phyloP scores from a whole-genome alignment of 495 filamentous ascomycete genomes.

The Aspergillus conjunctus region DNA sequence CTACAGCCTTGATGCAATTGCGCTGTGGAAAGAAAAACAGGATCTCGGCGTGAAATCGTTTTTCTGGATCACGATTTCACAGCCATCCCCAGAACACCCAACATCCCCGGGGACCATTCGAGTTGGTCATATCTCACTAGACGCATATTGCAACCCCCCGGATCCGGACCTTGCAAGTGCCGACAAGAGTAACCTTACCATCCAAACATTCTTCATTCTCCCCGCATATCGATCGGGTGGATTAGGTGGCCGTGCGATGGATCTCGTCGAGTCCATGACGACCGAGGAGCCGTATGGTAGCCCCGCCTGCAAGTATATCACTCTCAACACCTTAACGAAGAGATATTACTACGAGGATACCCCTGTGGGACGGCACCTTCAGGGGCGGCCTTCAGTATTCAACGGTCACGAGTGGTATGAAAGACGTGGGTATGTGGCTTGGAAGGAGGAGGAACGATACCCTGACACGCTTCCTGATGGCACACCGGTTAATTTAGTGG shows the following conservation, averaged over 20 bases:
- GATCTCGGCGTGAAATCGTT: slow-evolving; percentile 27
- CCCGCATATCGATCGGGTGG: slow-evolving; percentile 24
- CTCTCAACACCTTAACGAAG: slow-evolving; percentile 32
- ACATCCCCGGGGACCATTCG: slow-evolving; percentile 9
- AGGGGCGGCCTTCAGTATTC: slow-evolving; percentile 21
- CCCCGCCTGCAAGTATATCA: slow-evolving; percentile 24
- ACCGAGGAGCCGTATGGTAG: slow-evolving; percentile 27
- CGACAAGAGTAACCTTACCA: slow-evolving; percentile 24
- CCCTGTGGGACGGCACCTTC: slow-evolving; percentile 23
- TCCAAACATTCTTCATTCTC: slow-evolving; percentile 31
- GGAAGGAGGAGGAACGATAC: slow-evolving; percentile 33
- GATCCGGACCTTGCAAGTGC: slow-evolving; percentile 24
- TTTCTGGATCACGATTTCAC: slow-evolving; percentile 29
- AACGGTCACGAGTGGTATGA: slow-evolving; percentile 39
- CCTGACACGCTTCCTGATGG: slow-evolving; percentile 23
- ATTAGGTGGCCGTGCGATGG: slow-evolving; percentile 26
- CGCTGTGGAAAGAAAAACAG: slow-evolving; percentile 23
- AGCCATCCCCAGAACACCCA: background rate
- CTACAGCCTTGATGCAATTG: slow-evolving; percentile 17
- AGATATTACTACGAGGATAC: slow-evolving; percentile 30
- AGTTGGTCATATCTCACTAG: slow-evolving; percentile 33
- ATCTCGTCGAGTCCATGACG: slow-evolving; percentile 25
- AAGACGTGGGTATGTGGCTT: slow-evolving; percentile 31
- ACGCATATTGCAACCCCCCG: slow-evolving; percentile 25
- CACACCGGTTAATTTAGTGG: slow-evolving; percentile 17